These are phyloP conservation scores for Arabidopsis suecica DNA, from an alignment of 345 rosid species.

Conservation along the genomic window DNA sequence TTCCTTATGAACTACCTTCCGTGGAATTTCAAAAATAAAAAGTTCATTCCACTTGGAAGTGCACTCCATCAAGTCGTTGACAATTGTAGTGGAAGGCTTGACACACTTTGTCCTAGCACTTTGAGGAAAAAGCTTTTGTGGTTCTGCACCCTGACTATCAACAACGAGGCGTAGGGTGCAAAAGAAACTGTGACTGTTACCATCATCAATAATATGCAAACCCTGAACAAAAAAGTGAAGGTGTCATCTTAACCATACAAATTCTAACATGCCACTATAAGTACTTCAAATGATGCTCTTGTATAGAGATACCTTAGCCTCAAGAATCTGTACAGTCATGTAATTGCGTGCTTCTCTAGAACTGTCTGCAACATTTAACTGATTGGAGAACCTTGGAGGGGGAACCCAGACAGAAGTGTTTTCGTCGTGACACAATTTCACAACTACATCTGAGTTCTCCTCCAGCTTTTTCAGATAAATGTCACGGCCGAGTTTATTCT, in stretches of 20 bases:
- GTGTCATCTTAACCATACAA: slow-evolving; percentile 30
- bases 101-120: slow-evolving; percentile 99
- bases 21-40: slow-evolving; percentile 94
- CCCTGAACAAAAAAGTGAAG: slow-evolving; percentile 59
- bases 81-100: slow-evolving; percentile 63
- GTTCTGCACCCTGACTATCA: slow-evolving; percentile 79
- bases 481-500: slow-evolving; percentile 90
- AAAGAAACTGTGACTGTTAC: slow-evolving; percentile 87
- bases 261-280: slow-evolving; percentile 4
- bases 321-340: slow-evolving; percentile 76
- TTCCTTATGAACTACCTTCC: slow-evolving; percentile 56
- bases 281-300: slow-evolving; percentile 8
- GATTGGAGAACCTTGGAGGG: slow-evolving; percentile 91
- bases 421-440: slow-evolving; percentile 65
- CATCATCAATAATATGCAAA: slow-evolving; percentile 81
- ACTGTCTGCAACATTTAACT: slow-evolving; percentile 80
- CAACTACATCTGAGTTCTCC: slow-evolving; percentile 62
- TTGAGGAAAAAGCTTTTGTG: slow-evolving; percentile 91
- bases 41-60: slow-evolving; percentile 91
- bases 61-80: slow-evolving; percentile 52
- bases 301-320: slow-evolving; percentile 73
- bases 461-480: slow-evolving; percentile 77
- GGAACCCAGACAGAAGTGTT: slow-evolving; percentile 81
- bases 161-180: slow-evolving; percentile 90
- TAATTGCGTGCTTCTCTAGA: slow-evolving; percentile 75